Base-by-base conservation (phyloP, 345 rosid species). In the Firmiana major region DNA sequence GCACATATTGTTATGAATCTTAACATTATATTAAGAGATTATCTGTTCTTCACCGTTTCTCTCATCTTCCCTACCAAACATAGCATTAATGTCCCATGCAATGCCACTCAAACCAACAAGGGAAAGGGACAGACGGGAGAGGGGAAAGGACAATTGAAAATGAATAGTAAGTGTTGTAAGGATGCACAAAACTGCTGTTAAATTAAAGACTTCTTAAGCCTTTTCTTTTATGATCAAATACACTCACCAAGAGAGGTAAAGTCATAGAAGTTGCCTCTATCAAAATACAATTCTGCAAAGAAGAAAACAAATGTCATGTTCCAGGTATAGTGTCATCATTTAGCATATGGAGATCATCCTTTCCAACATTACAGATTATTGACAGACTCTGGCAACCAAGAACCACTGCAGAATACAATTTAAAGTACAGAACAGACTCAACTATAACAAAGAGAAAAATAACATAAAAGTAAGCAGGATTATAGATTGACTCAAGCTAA, bases 171-270 rank as follows among this genome's bases (percentile, higher is more conserved):
- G 6, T 34, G 28, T 71, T 53, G 46, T 2, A 53, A 71, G 63
- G 60, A 53, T 36, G 28, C 63, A 51, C n/a, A 71, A 54, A 71
- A 71, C 48, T 53, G 63, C 24, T 19, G 58, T 19, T 71, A 34
- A 53, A n/a, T 42, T 36, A 5, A 53, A 19, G 28, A n/a, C 46
- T 53, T 53, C 57, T 11, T 54, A 40, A 57, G n/a, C 49, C 49
- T 57, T 57, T 49, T 40, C 76, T 40, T 7, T 22, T n/a, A 72
- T 38, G 53, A 26, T 75, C 48, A 67, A 60, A 63, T 55, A 19
- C 42, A 81, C 91, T 86, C 81, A 84, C 91, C 91, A 2, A 88
- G 89, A 70, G 91, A 88, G 34, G 88, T 85, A 76, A 88, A 88
- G 73, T 88, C 91, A 70, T 88, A 88, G 69, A 85, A 86, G 85